phyloP scores from a whole-genome alignment of 108 stramenopile species.

The Cyclotella choctawhatcheeana region DNA sequence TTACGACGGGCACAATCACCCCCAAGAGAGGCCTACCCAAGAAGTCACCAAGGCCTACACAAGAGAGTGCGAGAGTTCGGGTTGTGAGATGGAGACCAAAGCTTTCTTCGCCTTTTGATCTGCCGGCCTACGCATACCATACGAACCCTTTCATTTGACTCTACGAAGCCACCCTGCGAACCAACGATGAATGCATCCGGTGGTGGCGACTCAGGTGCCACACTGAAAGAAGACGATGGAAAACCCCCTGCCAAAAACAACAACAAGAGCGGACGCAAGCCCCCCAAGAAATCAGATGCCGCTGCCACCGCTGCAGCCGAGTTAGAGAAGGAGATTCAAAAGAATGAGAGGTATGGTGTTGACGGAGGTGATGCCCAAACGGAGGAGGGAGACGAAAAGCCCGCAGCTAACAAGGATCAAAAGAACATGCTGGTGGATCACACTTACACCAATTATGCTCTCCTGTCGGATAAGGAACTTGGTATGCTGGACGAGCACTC shows the following conservation, averaged over 20 bases:
- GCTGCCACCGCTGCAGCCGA: conserved; percentile 3
- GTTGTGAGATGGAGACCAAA: no score
- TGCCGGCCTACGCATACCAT: no score
- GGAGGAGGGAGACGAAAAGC: not conserved
- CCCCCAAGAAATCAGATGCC: conserved; percentile 1
- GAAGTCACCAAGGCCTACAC: no score
- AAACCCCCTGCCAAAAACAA: not conserved
- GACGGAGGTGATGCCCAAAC: not conserved
- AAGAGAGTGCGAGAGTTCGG: no score
- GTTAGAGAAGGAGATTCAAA: conserved; percentile 4
- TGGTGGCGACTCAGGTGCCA: not conserved
- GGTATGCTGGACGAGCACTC: conserved; percentile 37
- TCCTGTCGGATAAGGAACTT: conserved; percentile 40
- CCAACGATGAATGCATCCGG: not conserved
- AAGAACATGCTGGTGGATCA: conserved; percentile 51
- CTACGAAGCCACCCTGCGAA: conserved; percentile 1
- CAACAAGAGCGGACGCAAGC: not conserved
- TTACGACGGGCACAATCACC: no score
- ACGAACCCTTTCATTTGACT: no score
- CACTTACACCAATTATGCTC: conserved; percentile 51
- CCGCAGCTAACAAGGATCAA: not conserved
- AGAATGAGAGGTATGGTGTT: not conserved
- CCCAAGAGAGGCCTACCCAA: no score
- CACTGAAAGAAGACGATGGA: not conserved
- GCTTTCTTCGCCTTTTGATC: no score